A percentile compares a stretch with the other conserved stretches of the same genome.
Evolutionary conservation across 2,329 filamentous ascomycete genomes (phyloP).

Genomic region (Aurifilum marmelostoma): DNA sequence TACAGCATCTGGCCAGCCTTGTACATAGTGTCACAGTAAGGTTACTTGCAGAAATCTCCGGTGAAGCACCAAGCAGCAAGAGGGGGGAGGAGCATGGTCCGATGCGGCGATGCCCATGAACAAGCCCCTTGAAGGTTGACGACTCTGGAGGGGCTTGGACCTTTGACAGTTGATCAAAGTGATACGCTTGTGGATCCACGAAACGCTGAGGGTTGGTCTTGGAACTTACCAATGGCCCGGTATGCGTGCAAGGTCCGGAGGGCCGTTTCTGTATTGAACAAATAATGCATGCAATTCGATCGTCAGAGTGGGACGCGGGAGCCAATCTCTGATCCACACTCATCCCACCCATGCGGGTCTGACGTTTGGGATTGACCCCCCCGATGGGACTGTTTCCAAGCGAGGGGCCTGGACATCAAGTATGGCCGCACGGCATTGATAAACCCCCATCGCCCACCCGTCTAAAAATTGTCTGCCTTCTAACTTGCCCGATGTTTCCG

Average conservation of each 20-base stretch:
- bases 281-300: not conserved
- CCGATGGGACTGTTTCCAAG: slow-evolving; percentile 12
- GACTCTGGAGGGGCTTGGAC: not conserved
- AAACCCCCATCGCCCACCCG: slow-evolving; percentile 4
- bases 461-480: slow-evolving; percentile 11
- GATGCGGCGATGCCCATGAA: not conserved
- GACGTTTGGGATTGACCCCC: slow-evolving; percentile 22
- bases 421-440: not conserved
- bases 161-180: slow-evolving; percentile 12
- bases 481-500: slow-evolving; percentile 20
- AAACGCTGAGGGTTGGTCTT: slow-evolving; percentile 20
- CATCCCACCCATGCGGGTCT: slow-evolving; percentile 15
- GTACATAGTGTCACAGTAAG: not conserved
- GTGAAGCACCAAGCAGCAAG: not conserved
- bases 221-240: not conserved
- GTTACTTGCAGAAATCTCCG: not conserved
- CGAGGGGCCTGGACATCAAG: slow-evolving; percentile 1
- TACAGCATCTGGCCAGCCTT: not conserved
- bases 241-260: not conserved
- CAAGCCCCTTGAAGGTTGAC: not conserved
- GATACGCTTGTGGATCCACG: slow-evolving; percentile 22
- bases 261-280: not conserved
- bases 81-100: not conserved
- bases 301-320: slow-evolving; percentile 7
- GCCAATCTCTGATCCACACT: slow-evolving; percentile 13